phyloP scores from a whole-genome alignment of 1,284 basidiomycete genomes.

The Tetrapyrgos nigripes region DNA sequence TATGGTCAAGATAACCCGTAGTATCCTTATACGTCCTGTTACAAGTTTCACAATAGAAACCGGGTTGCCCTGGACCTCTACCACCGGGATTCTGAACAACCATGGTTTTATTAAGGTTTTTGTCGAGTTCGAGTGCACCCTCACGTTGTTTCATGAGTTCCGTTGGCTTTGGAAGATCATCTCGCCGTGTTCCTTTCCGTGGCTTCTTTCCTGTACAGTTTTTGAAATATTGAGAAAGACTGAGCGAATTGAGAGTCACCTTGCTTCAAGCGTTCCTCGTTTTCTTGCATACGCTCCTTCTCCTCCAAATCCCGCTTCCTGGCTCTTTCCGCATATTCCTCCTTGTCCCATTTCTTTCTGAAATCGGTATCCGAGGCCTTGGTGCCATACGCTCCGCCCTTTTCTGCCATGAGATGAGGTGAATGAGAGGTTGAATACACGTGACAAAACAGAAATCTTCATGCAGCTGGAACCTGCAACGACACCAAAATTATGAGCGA shows the following conservation, averaged over 20 bases:
- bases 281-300: slow-evolving; percentile 82
- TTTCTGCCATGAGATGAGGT: slow-evolving; percentile 71
- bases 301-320: slow-evolving; percentile 80
- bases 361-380: slow-evolving; percentile 79
- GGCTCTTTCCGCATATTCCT: slow-evolving; percentile 83
- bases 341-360: slow-evolving; percentile 87
- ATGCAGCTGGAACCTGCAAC: slow-evolving; percentile 21
- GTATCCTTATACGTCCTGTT: slow-evolving; percentile 94
- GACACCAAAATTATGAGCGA: slow-evolving; percentile 40
- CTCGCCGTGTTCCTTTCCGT: slow-evolving; percentile 65
- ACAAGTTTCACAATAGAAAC: slow-evolving; percentile 92
- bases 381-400: slow-evolving; percentile 63
- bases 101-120: slow-evolving; percentile 92
- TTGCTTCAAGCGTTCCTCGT: slow-evolving; percentile 83
- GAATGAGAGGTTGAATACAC: no score
- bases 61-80: slow-evolving; percentile 85
- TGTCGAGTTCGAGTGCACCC: slow-evolving; percentile 82
- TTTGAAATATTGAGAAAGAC: slow-evolving; percentile 10
- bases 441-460: no score
- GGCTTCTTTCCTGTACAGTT: slow-evolving; percentile 76
- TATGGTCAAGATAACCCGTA: slow-evolving; percentile 92
- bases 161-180: slow-evolving; percentile 86
- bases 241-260: slow-evolving; percentile 51
- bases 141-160: slow-evolving; percentile 89
- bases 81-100: slow-evolving; percentile 86